Conservation (phyloP, 2,329 filamentous ascomycete genomes). For the Hymenoscyphus linearis region DNA sequence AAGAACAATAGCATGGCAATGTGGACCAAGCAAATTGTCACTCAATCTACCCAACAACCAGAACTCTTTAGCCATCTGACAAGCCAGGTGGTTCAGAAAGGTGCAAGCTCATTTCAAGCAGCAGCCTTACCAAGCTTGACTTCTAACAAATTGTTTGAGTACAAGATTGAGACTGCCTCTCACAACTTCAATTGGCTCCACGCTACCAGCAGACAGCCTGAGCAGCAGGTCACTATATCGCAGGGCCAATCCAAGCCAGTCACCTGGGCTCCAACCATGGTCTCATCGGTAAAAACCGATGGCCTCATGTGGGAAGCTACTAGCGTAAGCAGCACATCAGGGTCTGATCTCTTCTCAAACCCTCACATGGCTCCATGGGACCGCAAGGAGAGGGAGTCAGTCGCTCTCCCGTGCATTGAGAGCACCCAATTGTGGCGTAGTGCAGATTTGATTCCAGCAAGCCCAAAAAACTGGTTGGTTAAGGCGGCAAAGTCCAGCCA, state of each 20-base stretch:
- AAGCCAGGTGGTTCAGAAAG: constrained; percentile 6
- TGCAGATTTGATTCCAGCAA: constrained; percentile 12
- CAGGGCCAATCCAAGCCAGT: not conserved
- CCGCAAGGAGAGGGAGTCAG: constrained; percentile 16
- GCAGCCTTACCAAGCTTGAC: constrained; percentile 11
- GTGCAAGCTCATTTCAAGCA: constrained; percentile 1
- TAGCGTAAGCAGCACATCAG: not conserved
- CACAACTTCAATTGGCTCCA: constrained; percentile 14
- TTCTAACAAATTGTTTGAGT: constrained; percentile 17
- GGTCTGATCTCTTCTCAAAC: constrained; percentile 14
- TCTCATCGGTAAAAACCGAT: not conserved
- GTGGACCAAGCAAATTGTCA: not conserved
- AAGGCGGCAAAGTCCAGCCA: constrained; percentile 12
- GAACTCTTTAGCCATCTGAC: not conserved
- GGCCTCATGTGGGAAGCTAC: constrained; percentile 17
- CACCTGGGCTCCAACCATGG: constrained; percentile 7
- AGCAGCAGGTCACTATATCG: not conserved
- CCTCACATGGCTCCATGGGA: constrained; percentile 17
- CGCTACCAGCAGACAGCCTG: constrained; percentile 5
- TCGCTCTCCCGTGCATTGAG: constrained; percentile 13
- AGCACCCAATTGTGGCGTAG: constrained; percentile 21
- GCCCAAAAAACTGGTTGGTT: constrained; percentile 22
- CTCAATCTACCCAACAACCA: not conserved
- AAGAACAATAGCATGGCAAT: not conserved
- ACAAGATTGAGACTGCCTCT: not conserved